Evolutionary conservation across 2,329 filamentous ascomycete genomes (phyloP), one percentile per base, ranked within the genome.

Genomic region (Chalaropsis ovoidea): DNA sequence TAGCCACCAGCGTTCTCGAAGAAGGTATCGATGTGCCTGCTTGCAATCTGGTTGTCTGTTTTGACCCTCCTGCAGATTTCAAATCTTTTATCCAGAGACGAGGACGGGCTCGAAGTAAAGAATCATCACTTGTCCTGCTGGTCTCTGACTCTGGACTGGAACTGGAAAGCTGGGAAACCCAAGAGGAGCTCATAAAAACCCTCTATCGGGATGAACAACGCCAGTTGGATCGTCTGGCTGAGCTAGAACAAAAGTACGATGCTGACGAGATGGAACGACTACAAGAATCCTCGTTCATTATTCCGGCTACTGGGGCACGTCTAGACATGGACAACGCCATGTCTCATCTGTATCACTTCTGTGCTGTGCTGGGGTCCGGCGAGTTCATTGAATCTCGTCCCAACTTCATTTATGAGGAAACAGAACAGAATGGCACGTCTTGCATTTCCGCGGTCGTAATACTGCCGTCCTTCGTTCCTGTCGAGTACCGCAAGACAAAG

Each of bases 311-410:
- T 0, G 76, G 86, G 3, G 90, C 89, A 0, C 75, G 84, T 13
- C 76, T 96, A 15, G 88, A 88, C 11, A 79, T 90, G 1, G 82
- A 89, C 45, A 88, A 88, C 69, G 88, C 90, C 0, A 83, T 86
- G 61, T 75, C 79, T n/a, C 90, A 94, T 73, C 79, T 97, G 1
- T 79, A 88, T 60, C 90, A 95, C 73, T 95, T 96, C 70, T 96
- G 92, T 73, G 77, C 78, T 0, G 79, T 81, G 0, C 73, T 91
- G 0, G 79, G 82, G 0, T 76, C 76, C 0, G 77, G 77, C 0
- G 80, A 82, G 31, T 89, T 85, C 71, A 78, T 86, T 6, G 83
- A 91, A 69, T 76, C 77, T 19, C 77, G 81, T 1, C 90, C 92
- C 0, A 82, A 88, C 61, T 95, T 91, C 71, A 77, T 83, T 15